Evolutionary conservation across 176 grass and related monocot species (phyloP).

Genomic region (Carex myosuroides): DNA sequence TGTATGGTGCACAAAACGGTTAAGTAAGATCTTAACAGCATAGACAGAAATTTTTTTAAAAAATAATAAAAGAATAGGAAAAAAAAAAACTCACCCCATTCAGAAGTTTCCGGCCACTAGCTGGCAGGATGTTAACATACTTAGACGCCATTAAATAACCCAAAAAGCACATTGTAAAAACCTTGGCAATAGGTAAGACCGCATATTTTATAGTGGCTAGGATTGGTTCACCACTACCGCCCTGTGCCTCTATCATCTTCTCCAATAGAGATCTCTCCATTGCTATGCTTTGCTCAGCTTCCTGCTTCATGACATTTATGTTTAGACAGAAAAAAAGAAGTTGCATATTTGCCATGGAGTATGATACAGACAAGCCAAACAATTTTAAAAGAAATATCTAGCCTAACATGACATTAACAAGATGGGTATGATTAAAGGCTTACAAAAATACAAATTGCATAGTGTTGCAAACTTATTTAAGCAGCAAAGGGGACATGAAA

Average conservation of each 20-base stretch:
- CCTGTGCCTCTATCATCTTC: slow-evolving; percentile 47
- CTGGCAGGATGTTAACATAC: slow-evolving; percentile 82
- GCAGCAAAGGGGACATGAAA: neutral
- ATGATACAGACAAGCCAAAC: neutral
- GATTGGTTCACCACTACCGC: slow-evolving; percentile 52
- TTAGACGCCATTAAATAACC: slow-evolving; percentile 97
- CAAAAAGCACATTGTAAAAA: slow-evolving; percentile 98
- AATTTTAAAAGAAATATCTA: neutral
- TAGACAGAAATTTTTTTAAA: neutral
- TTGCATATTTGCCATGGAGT: neutral
- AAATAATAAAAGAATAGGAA: neutral
- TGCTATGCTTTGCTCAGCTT: slow-evolving; percentile 17
- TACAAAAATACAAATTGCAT: neutral
- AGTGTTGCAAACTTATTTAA: neutral
- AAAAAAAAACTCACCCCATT: slow-evolving; percentile 64
- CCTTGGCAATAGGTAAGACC: slow-evolving; percentile 87
- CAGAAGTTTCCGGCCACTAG: slow-evolving; percentile 85
- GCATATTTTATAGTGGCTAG: slow-evolving; percentile 71
- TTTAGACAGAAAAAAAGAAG: neutral
- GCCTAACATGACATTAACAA: neutral
- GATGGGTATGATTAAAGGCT: neutral
- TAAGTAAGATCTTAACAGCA: neutral
- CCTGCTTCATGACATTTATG: neutral
- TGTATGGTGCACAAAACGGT: slow-evolving; percentile 36
- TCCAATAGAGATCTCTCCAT: slow-evolving; percentile 71